Evolutionary conservation across 257 asterid species (phyloP).

Genomic region (Solanum pimpinellifolium): DNA sequence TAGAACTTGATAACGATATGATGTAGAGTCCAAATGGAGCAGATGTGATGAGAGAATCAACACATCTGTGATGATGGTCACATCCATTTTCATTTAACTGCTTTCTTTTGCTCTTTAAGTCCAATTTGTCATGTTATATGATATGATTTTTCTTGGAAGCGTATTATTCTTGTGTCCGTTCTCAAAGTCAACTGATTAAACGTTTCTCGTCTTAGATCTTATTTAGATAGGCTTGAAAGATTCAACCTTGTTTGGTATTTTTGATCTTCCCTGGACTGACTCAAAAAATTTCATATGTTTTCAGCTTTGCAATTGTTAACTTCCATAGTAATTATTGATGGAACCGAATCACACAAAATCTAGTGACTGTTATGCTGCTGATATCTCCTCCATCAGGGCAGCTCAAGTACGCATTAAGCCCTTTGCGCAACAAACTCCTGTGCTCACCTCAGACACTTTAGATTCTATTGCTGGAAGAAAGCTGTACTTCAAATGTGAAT

Average conservation of each 20-base stretch:
- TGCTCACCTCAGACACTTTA: constrained; percentile 62
- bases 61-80: not conserved
- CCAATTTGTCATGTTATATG: not conserved
- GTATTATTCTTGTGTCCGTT: not conserved
- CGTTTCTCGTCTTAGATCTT: not conserved
- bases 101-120: not conserved
- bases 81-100: no score
- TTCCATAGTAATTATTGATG: constrained; percentile 20
- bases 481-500: constrained; percentile 77
- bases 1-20: not conserved
- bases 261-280: not conserved
- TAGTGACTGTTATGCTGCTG: constrained; percentile 57
- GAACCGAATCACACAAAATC: constrained; percentile 26
- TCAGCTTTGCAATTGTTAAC: not conserved
- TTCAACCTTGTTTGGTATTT: not conserved
- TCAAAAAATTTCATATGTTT: not conserved
- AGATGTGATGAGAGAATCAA: not conserved
- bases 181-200: not conserved
- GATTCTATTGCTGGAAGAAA: constrained; percentile 61
- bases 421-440: constrained; percentile 54
- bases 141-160: not conserved
- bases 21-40: not conserved
- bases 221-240: not conserved
- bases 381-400: constrained; percentile 54
- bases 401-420: constrained; percentile 56